Percentiles rank a stretch among this genome's conserved stretches.
Evolutionary conservation across 169 alveolate species (phyloP).

Genomic region (Cryptosporidium andersoni): DNA sequence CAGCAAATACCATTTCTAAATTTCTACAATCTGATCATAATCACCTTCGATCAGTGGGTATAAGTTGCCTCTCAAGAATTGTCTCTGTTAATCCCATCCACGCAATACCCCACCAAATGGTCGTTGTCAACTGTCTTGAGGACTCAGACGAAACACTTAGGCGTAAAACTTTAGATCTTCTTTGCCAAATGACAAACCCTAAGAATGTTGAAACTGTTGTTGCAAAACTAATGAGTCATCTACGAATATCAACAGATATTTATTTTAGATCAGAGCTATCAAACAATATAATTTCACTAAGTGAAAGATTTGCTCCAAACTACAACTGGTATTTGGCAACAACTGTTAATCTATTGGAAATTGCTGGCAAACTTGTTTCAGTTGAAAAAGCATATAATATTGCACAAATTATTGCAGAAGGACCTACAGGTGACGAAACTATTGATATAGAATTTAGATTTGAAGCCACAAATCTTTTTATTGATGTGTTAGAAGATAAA

Average conservation of each 20-base stretch:
- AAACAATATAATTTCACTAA: slow-evolving; percentile 81
- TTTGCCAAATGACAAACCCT: slow-evolving; percentile 92
- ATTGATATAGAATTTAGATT: slow-evolving; percentile 41
- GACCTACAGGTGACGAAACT: slow-evolving; percentile 70
- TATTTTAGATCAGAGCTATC: slow-evolving; percentile 87
- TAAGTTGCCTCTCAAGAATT: slow-evolving; percentile 87
- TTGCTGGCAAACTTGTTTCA: slow-evolving; percentile 86
- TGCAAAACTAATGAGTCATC: slow-evolving; percentile 85
- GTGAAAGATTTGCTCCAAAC: slow-evolving; percentile 89
- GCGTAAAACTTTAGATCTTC: slow-evolving; percentile 90
- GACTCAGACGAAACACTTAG: slow-evolving; percentile 94
- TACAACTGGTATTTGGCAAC: slow-evolving; percentile 87
- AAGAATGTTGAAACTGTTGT: slow-evolving; percentile 91
- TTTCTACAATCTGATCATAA: slow-evolving; percentile 87
- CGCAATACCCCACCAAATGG: slow-evolving; percentile 91
- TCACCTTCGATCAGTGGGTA: slow-evolving; percentile 91
- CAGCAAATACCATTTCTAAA: slow-evolving; percentile 89
- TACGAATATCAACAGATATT: slow-evolving; percentile 84
- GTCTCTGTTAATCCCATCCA: slow-evolving; percentile 88
- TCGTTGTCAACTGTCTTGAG: slow-evolving; percentile 95
- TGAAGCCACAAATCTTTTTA: slow-evolving; percentile 29
- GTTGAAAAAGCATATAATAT: slow-evolving; percentile 82
- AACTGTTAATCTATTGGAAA: slow-evolving; percentile 85
- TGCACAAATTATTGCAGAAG: slow-evolving; percentile 82
- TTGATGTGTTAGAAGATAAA: neutral